Evolutionary conservation across 1,139 yeast species (phyloP).

Genomic region (Nakaseomyces uthaithaninus): DNA sequence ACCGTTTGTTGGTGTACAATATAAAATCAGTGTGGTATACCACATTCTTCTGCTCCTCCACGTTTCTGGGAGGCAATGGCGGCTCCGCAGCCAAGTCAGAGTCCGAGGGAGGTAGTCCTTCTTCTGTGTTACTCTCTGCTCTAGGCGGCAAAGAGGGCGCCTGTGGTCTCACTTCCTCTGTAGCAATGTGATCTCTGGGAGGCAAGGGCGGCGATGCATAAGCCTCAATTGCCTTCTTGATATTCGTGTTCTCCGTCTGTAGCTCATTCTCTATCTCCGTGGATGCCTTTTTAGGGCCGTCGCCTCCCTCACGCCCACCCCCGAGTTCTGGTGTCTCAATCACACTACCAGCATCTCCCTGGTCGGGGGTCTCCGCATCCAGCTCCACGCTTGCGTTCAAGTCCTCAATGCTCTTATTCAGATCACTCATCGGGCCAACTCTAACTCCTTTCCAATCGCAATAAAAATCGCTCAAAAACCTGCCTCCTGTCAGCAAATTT

Average conservation of each 20-base stretch:
- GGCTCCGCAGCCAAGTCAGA: slow-evolving; percentile 1
- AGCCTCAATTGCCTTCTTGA: slow-evolving; percentile 8
- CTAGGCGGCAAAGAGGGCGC: slow-evolving; percentile 12
- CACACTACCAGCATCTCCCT: too few relatives aligned
- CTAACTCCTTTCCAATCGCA: too few relatives aligned
- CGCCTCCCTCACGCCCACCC: too few relatives aligned
- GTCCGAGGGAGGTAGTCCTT: background rate
- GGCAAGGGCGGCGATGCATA: slow-evolving; percentile 12
- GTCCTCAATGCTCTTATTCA: slow-evolving; percentile 8
- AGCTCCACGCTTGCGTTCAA: background rate
- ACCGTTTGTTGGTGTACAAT: background rate
- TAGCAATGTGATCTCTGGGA: slow-evolving; percentile 10
- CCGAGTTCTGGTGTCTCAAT: too few relatives aligned
- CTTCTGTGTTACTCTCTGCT: background rate
- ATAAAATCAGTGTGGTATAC: slow-evolving; percentile 2
- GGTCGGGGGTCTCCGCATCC: background rate
- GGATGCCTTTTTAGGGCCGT: too few relatives aligned
- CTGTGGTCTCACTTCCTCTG: slow-evolving; percentile 6
- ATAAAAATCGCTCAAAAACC: too few relatives aligned
- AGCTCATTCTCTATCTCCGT: slow-evolving; percentile 4
- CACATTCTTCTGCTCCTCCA: slow-evolving; percentile 30
- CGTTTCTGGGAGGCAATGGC: slow-evolving; percentile 7
- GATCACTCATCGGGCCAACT: too few relatives aligned
- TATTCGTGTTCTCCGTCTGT: slow-evolving; percentile 7
- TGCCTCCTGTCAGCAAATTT: too few relatives aligned